Evolutionary conservation across 352 stramenopile genomes (phyloP).

Genomic region (Plasmopara muralis): DNA sequence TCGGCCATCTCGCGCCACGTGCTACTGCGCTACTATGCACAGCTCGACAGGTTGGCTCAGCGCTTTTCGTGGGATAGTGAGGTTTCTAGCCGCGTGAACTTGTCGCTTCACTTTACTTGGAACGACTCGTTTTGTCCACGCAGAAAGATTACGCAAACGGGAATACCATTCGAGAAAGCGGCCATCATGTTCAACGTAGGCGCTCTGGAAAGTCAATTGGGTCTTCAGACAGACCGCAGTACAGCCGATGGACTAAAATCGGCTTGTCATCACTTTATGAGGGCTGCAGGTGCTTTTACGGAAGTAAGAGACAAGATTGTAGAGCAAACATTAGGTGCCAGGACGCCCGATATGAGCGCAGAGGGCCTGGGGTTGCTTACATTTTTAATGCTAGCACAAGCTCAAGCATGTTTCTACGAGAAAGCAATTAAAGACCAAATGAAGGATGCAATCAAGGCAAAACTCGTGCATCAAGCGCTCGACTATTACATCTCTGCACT

Average conservation of each 20-base stretch:
- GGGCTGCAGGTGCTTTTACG: constrained; percentile 64
- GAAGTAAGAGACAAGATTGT: constrained; percentile 53
- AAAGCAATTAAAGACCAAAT: constrained; percentile 87
- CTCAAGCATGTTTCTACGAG: constrained; percentile 89
- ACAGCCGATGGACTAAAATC: constrained; percentile 73
- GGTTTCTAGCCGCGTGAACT: constrained; percentile 7
- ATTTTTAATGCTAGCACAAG: constrained; percentile 76
- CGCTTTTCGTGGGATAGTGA: constrained; percentile 48
- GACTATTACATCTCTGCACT: constrained; percentile 56
- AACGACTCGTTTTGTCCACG: constrained; percentile 87
- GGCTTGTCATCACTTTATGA: constrained; percentile 82
- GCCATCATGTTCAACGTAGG: constrained; percentile 86
- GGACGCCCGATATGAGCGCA: constrained; percentile 51
- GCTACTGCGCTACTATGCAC: constrained; percentile 68
- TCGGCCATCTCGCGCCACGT: constrained; percentile 61
- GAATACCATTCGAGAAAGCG: constrained; percentile 68
- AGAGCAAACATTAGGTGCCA: constrained; percentile 28
- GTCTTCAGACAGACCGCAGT: constrained; percentile 70
- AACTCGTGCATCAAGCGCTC: constrained; percentile 71
- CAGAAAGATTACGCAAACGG: constrained; percentile 67
- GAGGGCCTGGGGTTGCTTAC: constrained; percentile 68
- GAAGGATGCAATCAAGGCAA: constrained; percentile 78
- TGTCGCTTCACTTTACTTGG: constrained; percentile 84
- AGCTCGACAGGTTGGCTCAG: constrained; percentile 55
- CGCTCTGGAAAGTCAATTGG: constrained; percentile 74